Base-by-base conservation (phyloP, 2,329 filamentous ascomycete species). In the Ceratocystis destructans region DNA sequence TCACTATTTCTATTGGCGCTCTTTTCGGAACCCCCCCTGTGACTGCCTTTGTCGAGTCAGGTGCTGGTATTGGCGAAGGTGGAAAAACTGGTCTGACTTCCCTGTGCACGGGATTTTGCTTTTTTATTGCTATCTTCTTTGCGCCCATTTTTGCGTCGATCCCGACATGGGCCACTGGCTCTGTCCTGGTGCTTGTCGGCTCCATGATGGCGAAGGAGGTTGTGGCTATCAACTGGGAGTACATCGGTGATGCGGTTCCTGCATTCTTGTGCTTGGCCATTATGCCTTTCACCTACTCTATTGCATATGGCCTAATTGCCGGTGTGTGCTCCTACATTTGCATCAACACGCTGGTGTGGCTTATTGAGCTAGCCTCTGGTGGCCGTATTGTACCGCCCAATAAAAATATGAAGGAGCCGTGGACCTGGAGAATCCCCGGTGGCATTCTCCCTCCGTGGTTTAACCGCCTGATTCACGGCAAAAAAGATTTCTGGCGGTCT, bases 281-380 rank as follows among this genome's bases (percentile, higher is more conserved):
- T 68, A 95, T 96, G 90, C 90, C 90, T 0, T 94, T 95, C 76
- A 91, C 88, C 1, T 96, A 94, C 78, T 89, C 86, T 50, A 94
- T 95, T 72, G 89, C 90, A 12, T 89, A 95, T 72, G 90, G 90
- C 61, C 80, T 96, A 17, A 95, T 95, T 71, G 88, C 83, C 1
- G 89, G 90, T 64, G 87, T 95, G 71, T 80, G 87, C 71, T 84
- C 84, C 48, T 95, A 95, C 75, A 86, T 87, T 57, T 73, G 88
- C 69, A 81, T 96, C 76, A 95, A 96, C 76, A 83, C 80, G 0
- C 72, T 81, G 12, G 85, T 89, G 12, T 92, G 83, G 83, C 67
- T 88, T 61, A 75, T 95, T 70, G 85, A 88, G 74, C 80, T 83
- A 73, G 76, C 76, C 2, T 87, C 84, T 0, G 79, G 84, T 1